Evolutionary conservation across 2,329 filamentous ascomycete species (phyloP), one percentile per base, ranked within the genome.

Genomic region (Bisporella sp.): DNA sequence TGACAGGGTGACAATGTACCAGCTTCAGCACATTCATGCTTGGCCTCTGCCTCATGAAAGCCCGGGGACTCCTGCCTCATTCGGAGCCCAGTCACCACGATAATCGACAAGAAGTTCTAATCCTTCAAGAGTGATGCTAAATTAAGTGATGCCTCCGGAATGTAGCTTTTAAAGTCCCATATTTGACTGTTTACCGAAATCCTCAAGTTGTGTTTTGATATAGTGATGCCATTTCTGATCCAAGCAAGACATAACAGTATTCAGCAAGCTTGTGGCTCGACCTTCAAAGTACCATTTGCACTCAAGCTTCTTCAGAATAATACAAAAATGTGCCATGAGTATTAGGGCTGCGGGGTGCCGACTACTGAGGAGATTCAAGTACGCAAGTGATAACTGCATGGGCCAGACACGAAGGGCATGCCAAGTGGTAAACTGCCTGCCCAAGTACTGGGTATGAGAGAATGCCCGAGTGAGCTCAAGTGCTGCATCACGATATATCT

Each of bases 311-410:
- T 53, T 43, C 28, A 59, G 46, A 6, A 59, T 41, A 29, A 59
- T 46, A 42, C 56, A 59, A 48, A 55, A 58, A 46, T 58, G 54
- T n/a, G 57, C 57, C 35, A 59, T 13, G 8, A 59, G 33, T 8
- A 59, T 54, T 8, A 59, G 45, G 7, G 56, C 56, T 12, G 49
- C 50, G 1, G 56, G 50, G 37, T 55, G 54, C 13, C 45, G 30
- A 9, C 46, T 32, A 6, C 41, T 49, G 8, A 55, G 46, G 39
- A 59, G 40, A 21, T 48, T 39, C 45, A 57, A 49, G 35, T 47
- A 59, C 21, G 47, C 51, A 5, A 51, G 41, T 1, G 53, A 52
- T 9, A 56, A 31, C 6, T 40, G 40, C 47, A 57, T 54, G 4
- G 54, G 57, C 57, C 57, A 59, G 7, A 56, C 52, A 9, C 54